A percentile compares a stretch with the other conserved stretches of the same genome.
phyloP scores from a whole-genome alignment of 768 basidiomycete species.

The Basidioascus undulatus region DNA sequence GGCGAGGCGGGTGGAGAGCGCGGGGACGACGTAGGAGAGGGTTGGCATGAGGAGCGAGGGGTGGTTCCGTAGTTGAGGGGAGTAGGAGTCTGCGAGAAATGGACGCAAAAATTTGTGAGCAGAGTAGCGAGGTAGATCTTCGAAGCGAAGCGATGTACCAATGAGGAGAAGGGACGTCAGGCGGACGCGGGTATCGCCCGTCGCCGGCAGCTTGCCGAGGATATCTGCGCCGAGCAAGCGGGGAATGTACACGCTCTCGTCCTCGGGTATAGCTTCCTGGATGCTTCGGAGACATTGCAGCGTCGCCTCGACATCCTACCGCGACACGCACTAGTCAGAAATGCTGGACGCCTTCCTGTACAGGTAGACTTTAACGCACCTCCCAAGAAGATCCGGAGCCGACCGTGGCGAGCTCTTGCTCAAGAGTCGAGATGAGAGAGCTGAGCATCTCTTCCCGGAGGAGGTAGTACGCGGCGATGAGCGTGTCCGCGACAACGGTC shows the following conservation, averaged over 20 bases:
- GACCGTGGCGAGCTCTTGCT: constrained; percentile 27
- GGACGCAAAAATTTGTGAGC: neutral
- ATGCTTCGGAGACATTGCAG: constrained; percentile 65
- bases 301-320: constrained; percentile 68
- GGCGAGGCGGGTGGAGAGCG: constrained; percentile 38
- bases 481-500: constrained; percentile 61
- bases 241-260: constrained; percentile 29
- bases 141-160: constrained; percentile 29
- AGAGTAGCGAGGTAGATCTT: too few species aligned
- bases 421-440: constrained; percentile 38
- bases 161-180: constrained; percentile 49
- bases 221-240: constrained; percentile 49
- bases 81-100: constrained; percentile 32
- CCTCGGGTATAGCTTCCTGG: constrained; percentile 57
- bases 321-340: neutral
- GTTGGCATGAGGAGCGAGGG: constrained; percentile 32
- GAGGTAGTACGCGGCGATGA: constrained; percentile 80
- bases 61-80: constrained; percentile 30
- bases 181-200: constrained; percentile 39
- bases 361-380: constrained; percentile 23
- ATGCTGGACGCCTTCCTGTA: neutral
- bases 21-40: constrained; percentile 43
- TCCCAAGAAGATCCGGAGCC: constrained; percentile 37
- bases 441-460: constrained; percentile 60
- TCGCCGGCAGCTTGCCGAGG: constrained; percentile 39